Conservation (phyloP, 352 stramenopile genomes). For the Pythium volutum region DNA sequence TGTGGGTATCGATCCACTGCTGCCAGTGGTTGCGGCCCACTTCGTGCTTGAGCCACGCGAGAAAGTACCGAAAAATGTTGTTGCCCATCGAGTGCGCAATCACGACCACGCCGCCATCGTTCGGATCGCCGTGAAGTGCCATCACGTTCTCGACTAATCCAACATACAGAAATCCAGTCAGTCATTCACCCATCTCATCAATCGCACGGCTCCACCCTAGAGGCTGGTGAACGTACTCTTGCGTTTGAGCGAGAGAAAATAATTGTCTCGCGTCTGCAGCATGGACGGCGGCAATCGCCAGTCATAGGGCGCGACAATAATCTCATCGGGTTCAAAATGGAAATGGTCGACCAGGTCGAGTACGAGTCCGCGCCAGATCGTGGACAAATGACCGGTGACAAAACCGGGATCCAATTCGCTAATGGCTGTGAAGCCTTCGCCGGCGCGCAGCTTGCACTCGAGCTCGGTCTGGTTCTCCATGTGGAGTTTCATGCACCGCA, state of each 20-base stretch:
- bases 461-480: constrained; percentile 63
- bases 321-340: constrained; percentile 54
- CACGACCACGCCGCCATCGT: constrained; percentile 50
- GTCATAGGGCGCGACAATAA: constrained; percentile 78
- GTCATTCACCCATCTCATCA: background rate
- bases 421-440: constrained; percentile 55
- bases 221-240: constrained; percentile 42
- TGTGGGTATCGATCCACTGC: constrained; percentile 69
- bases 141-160: constrained; percentile 58
- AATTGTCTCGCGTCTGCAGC: constrained; percentile 71
- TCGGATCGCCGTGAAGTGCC: constrained; percentile 29
- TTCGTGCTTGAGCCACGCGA: constrained; percentile 77
- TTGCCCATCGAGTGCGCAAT: constrained; percentile 86
- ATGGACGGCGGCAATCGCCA: constrained; percentile 74
- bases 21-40: constrained; percentile 70
- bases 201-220: background rate
- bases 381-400: constrained; percentile 70
- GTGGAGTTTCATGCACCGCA: constrained; percentile 73
- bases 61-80: constrained; percentile 76
- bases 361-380: constrained; percentile 65
- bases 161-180: background rate
- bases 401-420: constrained; percentile 72
- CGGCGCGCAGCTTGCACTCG: constrained; percentile 69
- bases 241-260: constrained; percentile 66
- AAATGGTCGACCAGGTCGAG: constrained; percentile 71